Conservation (phyloP, 2,329 filamentous ascomycete species). For the Hymenoscyphus fructigenus region DNA sequence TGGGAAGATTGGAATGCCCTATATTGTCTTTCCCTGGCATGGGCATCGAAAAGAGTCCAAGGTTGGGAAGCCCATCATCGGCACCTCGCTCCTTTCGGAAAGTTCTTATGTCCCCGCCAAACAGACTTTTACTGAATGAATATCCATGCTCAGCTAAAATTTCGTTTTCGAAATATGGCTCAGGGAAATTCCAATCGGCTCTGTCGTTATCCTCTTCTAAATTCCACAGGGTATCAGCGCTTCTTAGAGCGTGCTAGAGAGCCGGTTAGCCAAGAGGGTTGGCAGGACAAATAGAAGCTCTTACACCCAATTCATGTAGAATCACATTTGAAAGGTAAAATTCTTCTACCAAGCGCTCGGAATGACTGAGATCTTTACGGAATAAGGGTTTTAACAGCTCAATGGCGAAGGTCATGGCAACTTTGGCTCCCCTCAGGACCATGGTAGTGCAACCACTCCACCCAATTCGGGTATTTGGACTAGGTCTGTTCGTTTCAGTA, state of each 20-base stretch:
- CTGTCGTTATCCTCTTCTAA: neutral
- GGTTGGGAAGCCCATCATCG: neutral
- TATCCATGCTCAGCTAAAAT: neutral
- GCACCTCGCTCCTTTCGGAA: neutral
- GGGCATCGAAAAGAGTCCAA: neutral
- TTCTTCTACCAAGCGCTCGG: neutral
- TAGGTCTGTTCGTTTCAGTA: neutral
- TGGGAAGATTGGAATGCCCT: neutral
- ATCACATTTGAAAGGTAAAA: neutral
- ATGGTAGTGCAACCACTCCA: neutral
- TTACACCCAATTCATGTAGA: neutral
- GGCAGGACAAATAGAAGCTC: neutral
- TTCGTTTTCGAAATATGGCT: neutral
- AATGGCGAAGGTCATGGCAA: neutral
- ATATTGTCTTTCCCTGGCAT: neutral
- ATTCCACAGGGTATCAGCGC: neutral
- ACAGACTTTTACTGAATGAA: neutral
- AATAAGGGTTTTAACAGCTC: neutral
- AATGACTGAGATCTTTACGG: neutral
- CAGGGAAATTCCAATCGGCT: neutral
- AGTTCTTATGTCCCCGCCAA: neutral
- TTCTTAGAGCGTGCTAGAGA: neutral
- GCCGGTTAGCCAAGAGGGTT: neutral
- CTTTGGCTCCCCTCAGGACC: neutral
- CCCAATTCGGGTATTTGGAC: neutral